Evolutionary conservation across 2,329 filamentous ascomycete genomes (phyloP).

Genomic region (Xylaria digitata): DNA sequence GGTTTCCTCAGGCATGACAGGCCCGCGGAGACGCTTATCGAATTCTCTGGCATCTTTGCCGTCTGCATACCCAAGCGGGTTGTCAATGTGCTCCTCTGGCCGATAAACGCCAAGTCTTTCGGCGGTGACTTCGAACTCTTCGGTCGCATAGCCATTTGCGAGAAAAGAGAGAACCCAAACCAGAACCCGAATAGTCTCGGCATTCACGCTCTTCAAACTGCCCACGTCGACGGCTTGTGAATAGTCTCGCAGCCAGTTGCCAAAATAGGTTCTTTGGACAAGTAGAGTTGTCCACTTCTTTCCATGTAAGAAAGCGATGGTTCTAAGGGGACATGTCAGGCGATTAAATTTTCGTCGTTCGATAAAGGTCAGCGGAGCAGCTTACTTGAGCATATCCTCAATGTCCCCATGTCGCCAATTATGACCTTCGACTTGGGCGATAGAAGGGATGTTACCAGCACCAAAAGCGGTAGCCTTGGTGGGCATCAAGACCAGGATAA

Average conservation of each 20-base stretch:
- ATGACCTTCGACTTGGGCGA: constrained; percentile 70
- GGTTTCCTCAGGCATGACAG: constrained; percentile 76
- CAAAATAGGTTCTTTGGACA: constrained; percentile 83
- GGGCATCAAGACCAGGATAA: constrained; percentile 68
- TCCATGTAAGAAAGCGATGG: constrained; percentile 78
- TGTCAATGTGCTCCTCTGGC: constrained; percentile 79
- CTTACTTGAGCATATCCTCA: constrained; percentile 78
- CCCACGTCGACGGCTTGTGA: constrained; percentile 86
- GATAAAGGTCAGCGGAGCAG: neutral
- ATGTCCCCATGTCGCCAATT: constrained; percentile 83
- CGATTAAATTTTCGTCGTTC: neutral
- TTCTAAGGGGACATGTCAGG: constrained; percentile 49
- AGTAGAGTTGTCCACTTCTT: constrained; percentile 88
- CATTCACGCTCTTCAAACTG: constrained; percentile 80
- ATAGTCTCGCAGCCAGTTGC: constrained; percentile 89
- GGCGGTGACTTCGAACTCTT: constrained; percentile 84
- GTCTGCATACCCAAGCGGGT: constrained; percentile 87
- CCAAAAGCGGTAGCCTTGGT: constrained; percentile 71
- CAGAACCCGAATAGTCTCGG: constrained; percentile 80
- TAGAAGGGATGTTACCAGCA: constrained; percentile 77
- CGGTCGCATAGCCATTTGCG: constrained; percentile 85
- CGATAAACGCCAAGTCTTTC: constrained; percentile 84
- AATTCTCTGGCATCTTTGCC: constrained; percentile 84
- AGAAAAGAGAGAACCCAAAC: constrained; percentile 87
- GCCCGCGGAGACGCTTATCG: constrained; percentile 83